phyloP scores from a whole-genome alignment of 352 stramenopile genomes.

The Pythium periplocum region DNA sequence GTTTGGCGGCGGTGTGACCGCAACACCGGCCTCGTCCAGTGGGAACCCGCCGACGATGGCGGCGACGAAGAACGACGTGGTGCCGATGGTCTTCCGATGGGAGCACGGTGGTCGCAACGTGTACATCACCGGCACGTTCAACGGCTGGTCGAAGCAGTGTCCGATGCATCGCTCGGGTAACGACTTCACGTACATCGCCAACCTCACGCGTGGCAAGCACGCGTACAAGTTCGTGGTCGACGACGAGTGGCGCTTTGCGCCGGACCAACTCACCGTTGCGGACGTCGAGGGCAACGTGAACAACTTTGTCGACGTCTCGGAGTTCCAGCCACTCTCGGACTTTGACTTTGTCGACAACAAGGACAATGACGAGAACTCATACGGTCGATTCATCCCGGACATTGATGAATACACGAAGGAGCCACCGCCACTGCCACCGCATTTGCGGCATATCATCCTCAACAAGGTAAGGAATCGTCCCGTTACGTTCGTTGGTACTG shows the following conservation, averaged over 20 bases:
- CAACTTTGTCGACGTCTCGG: conserved; percentile 99
- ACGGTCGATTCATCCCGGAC: conserved; percentile 95
- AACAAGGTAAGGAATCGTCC: conserved; percentile 91
- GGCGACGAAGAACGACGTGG: conserved; percentile 28
- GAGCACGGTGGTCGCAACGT: conserved; percentile 95
- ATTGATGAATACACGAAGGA: conserved; percentile 99
- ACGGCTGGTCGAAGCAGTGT: conserved; percentile 98
- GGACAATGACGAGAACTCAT: conserved; percentile 86
- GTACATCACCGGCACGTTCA: conserved; percentile 99
- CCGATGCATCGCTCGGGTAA: conserved; percentile 99
- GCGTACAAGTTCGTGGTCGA: conserved; percentile 99
- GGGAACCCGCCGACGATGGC: not conserved
- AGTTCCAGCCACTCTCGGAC: conserved; percentile 90
- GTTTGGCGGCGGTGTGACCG: conserved; percentile 8
- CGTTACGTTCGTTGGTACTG: not conserved
- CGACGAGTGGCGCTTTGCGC: conserved; percentile 97
- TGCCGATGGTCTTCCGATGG: conserved; percentile 98
- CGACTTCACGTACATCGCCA: conserved; percentile 99
- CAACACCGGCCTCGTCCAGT: not conserved
- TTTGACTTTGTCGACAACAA: conserved; percentile 46
- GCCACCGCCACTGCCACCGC: conserved; percentile 95
- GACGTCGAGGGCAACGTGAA: conserved; percentile 99
- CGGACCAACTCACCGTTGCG: conserved; percentile 94
- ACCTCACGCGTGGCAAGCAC: conserved; percentile 96
- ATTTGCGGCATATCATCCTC: conserved; percentile 99